Conservation (phyloP, 768 basidiomycete species). For the Boletus tylopilopsis region DNA sequence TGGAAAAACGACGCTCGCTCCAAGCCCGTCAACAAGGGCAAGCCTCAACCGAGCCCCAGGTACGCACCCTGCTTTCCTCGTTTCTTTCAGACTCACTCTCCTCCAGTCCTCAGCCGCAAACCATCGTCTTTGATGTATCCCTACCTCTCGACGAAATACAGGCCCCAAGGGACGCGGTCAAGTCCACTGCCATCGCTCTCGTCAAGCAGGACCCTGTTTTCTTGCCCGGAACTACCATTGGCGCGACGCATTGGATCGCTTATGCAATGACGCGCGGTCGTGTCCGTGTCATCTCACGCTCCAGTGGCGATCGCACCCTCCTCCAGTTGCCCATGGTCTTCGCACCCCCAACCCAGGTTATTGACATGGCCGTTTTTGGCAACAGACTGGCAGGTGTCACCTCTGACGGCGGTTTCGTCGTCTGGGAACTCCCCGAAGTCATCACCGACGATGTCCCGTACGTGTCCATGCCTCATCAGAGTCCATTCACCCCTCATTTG, state of each 20-base stretch:
- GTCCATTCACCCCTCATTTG: conserved; percentile 2
- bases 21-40: conserved; percentile 38
- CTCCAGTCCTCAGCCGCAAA: conserved; percentile 58
- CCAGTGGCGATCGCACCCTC: conserved; percentile 82
- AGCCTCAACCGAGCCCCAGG: conserved; percentile 57
- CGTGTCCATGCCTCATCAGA: conserved; percentile 29
- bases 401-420: conserved; percentile 84
- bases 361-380: conserved; percentile 82
- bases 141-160: conserved; percentile 71
- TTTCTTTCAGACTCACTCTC: conserved; percentile 1
- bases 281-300: conserved; percentile 83
- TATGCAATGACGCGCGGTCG: conserved; percentile 92
- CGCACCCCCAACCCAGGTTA: conserved; percentile 58
- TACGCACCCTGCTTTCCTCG: conserved; percentile 25
- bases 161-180: conserved; percentile 71
- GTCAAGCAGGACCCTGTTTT: conserved; percentile 84
- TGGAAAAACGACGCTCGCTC: conserved; percentile 36
- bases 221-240: conserved; percentile 82
- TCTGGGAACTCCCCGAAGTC: conserved; percentile 80
- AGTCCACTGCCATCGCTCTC: conserved; percentile 87
- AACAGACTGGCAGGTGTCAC: conserved; percentile 84
- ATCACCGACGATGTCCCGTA: conserved; percentile 87
- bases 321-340: conserved; percentile 71
- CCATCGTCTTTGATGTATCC: conserved; percentile 71
- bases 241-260: conserved; percentile 89